Evolutionary conservation across 495 filamentous ascomycete species (phyloP), one percentile per base, ranked within the genome.

Genomic region (Penicillium waksmanii): DNA sequence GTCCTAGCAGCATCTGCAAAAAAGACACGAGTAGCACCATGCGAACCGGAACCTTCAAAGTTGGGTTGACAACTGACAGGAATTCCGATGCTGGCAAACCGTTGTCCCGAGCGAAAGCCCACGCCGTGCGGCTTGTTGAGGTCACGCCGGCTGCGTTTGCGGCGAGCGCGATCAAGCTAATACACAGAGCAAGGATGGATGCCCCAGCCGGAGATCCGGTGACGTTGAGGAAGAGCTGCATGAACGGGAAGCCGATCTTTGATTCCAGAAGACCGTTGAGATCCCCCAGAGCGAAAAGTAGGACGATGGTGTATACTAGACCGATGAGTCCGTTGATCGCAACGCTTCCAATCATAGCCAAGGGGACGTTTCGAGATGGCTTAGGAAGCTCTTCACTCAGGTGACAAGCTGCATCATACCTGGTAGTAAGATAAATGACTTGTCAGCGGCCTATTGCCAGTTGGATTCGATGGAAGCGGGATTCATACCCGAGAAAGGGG

Each of bases 261-360:
- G 66, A 70, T 10, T 57, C 46, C 8, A 82, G 61, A 2, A 69
- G 66, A 2, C 56, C 43, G 0, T 70, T 58, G 2, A 82, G 61
- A 54, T 82, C 73, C 5, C 73, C 66, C 5, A 80, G 62, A 46
- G 74, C 72, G 56, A 83, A 83, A 5, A 82, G 55, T 3, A 80
- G 55, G 3, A 77, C 72, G 18, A 81, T 69, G 0, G 74, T 64
- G 66, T 80, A 79, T 10, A 67, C 66, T 25, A 81, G 74, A 2
- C 74, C 77, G 25, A 80, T 63, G 1, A 71, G 21, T 6, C 77
- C 77, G 31, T 82, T 83, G 46, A 80, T 66, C 2, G 72, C 31
- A 2, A 74, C 75, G 18, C 78, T 81, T 7, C 67, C 72, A 2
- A 82, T 53, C 63, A 81, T 74, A 10, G 77, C 78, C 42, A 69